Percentiles rank a stretch among this genome's conserved stretches.
Conservation (phyloP, 345 rosid species). For the Pugionium cornutum region DNA sequence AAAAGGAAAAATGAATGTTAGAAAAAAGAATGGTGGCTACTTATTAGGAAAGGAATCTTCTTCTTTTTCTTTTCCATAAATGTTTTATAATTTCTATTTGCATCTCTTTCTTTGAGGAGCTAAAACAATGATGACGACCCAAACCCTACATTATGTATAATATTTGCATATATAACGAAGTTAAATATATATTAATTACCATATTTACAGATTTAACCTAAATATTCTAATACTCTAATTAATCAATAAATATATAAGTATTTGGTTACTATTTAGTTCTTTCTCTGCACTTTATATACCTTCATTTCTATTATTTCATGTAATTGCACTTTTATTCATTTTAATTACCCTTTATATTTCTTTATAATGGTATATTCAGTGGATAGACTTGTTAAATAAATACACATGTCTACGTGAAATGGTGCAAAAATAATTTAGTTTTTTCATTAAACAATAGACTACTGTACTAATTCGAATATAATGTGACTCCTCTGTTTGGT, state of each 20-base stretch:
- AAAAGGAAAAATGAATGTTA: slow-evolving; percentile 30
- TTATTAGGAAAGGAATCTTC: slow-evolving; percentile 39
- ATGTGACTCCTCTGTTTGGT: slow-evolving; percentile 21
- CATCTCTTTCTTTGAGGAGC: slow-evolving; percentile 10
- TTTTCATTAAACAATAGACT: neutral
- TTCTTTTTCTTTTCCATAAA: slow-evolving; percentile 38
- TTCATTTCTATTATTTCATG: no score
- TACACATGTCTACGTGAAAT: slow-evolving; percentile 10
- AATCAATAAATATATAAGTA: no score
- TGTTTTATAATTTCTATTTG: slow-evolving; percentile 37
- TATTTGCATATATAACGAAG: no score
- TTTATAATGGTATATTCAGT: no score
- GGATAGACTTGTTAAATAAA: neutral
- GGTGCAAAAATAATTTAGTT: slow-evolving; percentile 13
- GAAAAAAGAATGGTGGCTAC: slow-evolving; percentile 41
- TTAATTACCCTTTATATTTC: no score
- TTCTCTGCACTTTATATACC: no score
- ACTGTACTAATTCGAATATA: slow-evolving; percentile 19
- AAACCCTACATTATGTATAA: neutral
- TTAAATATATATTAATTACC: no score
- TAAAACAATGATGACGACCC: slow-evolving; percentile 29
- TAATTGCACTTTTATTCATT: no score
- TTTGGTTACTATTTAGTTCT: no score
- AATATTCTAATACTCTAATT: no score
- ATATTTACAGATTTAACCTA: no score